Evolutionary conservation across 1,284 basidiomycete genomes (phyloP), one percentile per base, ranked within the genome.

Genomic region (Cryptococcus maquisensis): DNA sequence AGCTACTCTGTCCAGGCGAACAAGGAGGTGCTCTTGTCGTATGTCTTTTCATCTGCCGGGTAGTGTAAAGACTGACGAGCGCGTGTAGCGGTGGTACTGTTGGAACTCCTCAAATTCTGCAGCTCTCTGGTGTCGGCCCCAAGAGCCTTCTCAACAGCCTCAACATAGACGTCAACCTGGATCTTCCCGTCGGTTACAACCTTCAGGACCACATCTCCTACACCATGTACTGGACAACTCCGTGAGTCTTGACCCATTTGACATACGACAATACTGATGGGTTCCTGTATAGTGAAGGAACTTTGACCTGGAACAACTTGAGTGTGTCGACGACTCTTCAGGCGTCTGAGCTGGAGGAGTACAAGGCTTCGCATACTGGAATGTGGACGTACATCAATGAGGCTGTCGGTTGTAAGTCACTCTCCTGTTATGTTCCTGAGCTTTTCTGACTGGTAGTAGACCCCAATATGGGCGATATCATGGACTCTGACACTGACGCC

Each of bases 171-270:
- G 56, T 63, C 54, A 63, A 71, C 12, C 57, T 79, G 40, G 82
- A 83, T 56, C 77, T 88, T 2, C 86, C 86, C 52, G 87, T 91
- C 51, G 88, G 88, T 1, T 83, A 86, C 72, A 84, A 87, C 74
- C 68, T 89, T 43, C 85, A 87, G 69, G 86, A 90, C 68, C 86
- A 87, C 72, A 64, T 86, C n/a, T 64, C 70, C 12, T 60, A 56
- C 56, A 61, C 66, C n/a, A 67, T 73, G 66, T 72, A 72, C 64
- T 73, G 67, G 65, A 62, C 60, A 38, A 68, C 64, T n/a, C 67
- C 69, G 59, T 66, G 49, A 51, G 64, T 57, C 15, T 3, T 18
- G 8, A 44, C 5, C 32, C 3, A 10, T 28, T 28, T 36, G 26
- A 24, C 12, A 18, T 15, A 18, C 35, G 1, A 12, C 16, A 16